Evolutionary conservation across 129 eudicot genomes (phyloP), one percentile per base, ranked within the genome.

Genomic region (Erigeron canadensis): DNA sequence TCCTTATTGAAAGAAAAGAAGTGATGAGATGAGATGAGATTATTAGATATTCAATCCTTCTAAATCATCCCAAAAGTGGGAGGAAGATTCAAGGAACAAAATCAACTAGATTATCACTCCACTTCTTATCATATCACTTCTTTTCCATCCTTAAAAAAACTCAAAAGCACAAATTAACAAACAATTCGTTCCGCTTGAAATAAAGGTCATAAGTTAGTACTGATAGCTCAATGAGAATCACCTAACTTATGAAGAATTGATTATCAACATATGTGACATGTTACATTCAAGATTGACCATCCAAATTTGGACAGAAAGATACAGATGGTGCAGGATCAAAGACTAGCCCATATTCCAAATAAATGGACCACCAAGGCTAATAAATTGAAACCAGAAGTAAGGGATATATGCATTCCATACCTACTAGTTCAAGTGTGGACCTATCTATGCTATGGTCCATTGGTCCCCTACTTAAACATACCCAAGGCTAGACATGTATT

Each of bases 301-400:
- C 58, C 72, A 67, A 41, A 67, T 21, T 67, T 67, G 3, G 44
- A 4, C 44, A 67, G 57, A 42, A 47, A 15, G 34, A 50, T 15
- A 6, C 71, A 48, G 43, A 46, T 18, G 72, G 72, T 22, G 57
- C 56, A 65, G 54, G 65, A 38, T 66, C 79, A 65, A 51, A 17
- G 50, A 63, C 62, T 44, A n/a, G 76, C 68, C 69, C 72, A 72
- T 18, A 7, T 12, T 63, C 22, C 58, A 55, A 28, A 68, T 12
- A 28, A n/a, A 47, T 76, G 70, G 76, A 63, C 69, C 76, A 69
- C 81, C 69, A 60, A 59, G 45, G 42, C 38, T 50, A 15, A 70
- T 43, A 69, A 69, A 70, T 34, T 48, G 59, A 38, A 69, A 50
- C 65, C 65, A 60, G 6, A 69, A 46, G 39, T 77, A 6, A 59